phyloP scores from a whole-genome alignment of 768 basidiomycete genomes.

The Pleurotus sapidus region DNA sequence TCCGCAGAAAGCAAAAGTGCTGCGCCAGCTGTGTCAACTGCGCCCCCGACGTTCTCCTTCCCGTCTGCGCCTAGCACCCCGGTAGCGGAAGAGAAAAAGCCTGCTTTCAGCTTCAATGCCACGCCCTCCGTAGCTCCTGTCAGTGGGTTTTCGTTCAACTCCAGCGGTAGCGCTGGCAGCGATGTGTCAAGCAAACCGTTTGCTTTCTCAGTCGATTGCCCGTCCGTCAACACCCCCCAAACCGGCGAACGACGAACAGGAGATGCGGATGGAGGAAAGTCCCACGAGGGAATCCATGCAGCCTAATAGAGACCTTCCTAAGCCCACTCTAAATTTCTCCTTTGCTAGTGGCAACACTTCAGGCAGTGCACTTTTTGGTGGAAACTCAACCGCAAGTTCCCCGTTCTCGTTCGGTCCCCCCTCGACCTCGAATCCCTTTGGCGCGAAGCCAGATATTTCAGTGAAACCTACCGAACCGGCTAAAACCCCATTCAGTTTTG shows the following conservation, averaged over 20 bases:
- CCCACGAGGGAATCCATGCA: slow-evolving; percentile 59
- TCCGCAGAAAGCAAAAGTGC: background rate
- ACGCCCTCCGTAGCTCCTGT: slow-evolving; percentile 27
- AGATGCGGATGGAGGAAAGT: slow-evolving; percentile 81
- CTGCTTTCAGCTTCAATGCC: slow-evolving; percentile 41
- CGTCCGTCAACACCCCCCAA: slow-evolving; percentile 67
- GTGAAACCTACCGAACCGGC: slow-evolving; percentile 20
- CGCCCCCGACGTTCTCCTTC: slow-evolving; percentile 42
- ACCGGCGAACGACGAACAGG: slow-evolving; percentile 47
- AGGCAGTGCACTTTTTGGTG: slow-evolving; percentile 13
- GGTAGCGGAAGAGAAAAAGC: slow-evolving; percentile 30
- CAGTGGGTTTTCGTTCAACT: slow-evolving; percentile 48
- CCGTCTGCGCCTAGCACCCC: slow-evolving; percentile 32
- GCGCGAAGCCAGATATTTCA: slow-evolving; percentile 27
- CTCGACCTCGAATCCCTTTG: slow-evolving; percentile 26
- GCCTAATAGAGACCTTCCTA: slow-evolving; percentile 27
- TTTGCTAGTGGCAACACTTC: background rate
- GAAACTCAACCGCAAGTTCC: slow-evolving; percentile 33
- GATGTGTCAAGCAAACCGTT: slow-evolving; percentile 52
- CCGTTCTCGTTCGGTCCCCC: slow-evolving; percentile 49
- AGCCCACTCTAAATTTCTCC: slow-evolving; percentile 3
- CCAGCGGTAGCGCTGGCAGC: slow-evolving; percentile 28
- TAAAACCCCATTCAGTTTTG: slow-evolving; percentile 24
- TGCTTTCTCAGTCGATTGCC: slow-evolving; percentile 36
- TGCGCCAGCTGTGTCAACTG: slow-evolving; percentile 14